Conservation (phyloP, 768 basidiomycete genomes). For the Leccinum rimulosum region DNA sequence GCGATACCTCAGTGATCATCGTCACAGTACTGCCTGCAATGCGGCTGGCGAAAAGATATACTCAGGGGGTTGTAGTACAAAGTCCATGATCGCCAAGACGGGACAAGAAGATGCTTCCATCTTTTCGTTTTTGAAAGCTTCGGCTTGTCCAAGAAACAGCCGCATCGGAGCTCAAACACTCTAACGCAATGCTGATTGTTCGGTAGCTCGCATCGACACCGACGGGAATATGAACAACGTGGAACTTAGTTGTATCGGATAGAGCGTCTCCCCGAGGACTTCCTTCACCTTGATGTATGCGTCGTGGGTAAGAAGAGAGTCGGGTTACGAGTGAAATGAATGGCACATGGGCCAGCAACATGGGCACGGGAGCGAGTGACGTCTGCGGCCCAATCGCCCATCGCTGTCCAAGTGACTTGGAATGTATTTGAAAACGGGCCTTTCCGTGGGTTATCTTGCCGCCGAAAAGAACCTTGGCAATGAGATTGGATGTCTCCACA, state of each 20-base stretch:
- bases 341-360: constrained; percentile 20
- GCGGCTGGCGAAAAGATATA: neutral
- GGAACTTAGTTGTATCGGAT: constrained; percentile 14
- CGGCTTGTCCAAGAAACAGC: neutral
- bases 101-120: neutral
- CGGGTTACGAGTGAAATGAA: constrained; percentile 16
- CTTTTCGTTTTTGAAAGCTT: neutral
- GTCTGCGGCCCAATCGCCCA: constrained; percentile 13
- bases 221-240: constrained; percentile 9
- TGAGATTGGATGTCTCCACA: constrained; percentile 23
- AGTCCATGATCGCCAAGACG: constrained; percentile 16
- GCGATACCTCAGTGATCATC: neutral
- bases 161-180: constrained; percentile 2
- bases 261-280: constrained; percentile 13
- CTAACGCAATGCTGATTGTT: constrained; percentile 4
- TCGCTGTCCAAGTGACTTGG: neutral
- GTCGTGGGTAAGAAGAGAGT: neutral
- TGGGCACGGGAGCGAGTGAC: constrained; percentile 22
- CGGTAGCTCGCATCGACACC: constrained; percentile 6
- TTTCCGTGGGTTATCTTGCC: constrained; percentile 22
- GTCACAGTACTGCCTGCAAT: neutral
- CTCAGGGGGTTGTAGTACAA: neutral
- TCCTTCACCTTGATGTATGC: constrained; percentile 4
- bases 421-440: constrained; percentile 23
- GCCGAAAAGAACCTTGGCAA: constrained; percentile 2